These are phyloP conservation scores for Zanthoxylum bungeanum DNA, from an alignment of 345 rosid genomes.

Conservation along the genomic window DNA sequence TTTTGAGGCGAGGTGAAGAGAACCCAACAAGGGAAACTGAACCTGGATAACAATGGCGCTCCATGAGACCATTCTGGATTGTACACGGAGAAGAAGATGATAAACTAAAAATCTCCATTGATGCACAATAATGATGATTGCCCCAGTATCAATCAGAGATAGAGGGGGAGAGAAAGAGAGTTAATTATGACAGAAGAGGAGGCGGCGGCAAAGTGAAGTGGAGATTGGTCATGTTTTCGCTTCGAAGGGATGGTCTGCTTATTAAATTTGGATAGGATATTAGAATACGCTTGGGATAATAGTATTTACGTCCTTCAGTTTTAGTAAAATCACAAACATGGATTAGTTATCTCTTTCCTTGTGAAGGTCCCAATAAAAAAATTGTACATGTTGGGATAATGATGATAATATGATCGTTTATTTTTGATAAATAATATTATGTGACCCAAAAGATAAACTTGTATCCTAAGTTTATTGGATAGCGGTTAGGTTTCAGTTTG, in stretches of 20 bases:
- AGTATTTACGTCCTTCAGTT: background rate
- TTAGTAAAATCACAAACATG: background rate
- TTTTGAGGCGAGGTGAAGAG: slow-evolving; percentile 32
- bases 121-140: background rate
- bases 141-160: background rate
- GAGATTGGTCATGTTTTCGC: background rate
- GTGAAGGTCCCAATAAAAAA: no score
- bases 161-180: background rate
- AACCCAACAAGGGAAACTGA: slow-evolving; percentile 57
- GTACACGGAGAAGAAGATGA: slow-evolving; percentile 24
- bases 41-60: slow-evolving; percentile 26
- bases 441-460: no score
- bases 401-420: no score
- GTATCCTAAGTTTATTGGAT: no score
- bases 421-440: no score
- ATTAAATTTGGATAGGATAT: slow-evolving; percentile 2
- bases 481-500: no score
- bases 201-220: background rate
- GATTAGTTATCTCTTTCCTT: no score
- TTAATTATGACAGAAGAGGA: background rate
- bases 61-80: slow-evolving; percentile 20
- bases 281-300: background rate
- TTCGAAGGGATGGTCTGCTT: slow-evolving; percentile 1
- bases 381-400: no score
- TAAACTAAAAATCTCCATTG: slow-evolving; percentile 33